Base-by-base conservation (phyloP, 495 filamentous ascomycete species). In the Podospora sp. region DNA sequence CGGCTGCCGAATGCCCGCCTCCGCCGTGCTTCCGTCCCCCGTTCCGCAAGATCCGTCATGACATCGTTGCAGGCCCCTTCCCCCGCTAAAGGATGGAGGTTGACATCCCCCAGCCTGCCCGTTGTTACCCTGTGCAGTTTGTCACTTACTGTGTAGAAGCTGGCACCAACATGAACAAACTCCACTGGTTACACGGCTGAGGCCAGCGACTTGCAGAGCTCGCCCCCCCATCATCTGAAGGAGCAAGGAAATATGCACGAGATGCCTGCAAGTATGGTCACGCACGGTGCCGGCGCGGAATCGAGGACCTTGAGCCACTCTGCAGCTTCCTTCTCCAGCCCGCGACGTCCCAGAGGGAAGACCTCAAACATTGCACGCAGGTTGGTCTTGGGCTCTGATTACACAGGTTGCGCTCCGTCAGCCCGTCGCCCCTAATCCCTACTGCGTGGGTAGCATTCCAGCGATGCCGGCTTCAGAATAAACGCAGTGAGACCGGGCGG, bases 91-190 rank as follows among this genome's bases (percentile, higher is more conserved):
- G 57, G 57, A 25, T 21, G 25, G 24, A 62, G 18, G 26, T 24
- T 21, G 7, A 50, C n/a, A 25, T n/a, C 59, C 27, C n/a, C 35
- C 20, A 22, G 26, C 59, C 16, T 33, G 8, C 57, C 59, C 56
- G 22, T 59, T 55, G 52, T 59, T 59, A 20, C 27, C 59, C n/a
- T 61, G 26, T 49, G 59, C 59, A 61, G 59, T 33, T 49, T 61
- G 59, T 61, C 35, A 49, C 35, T 6, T 33, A n/a, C n/a, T n/a
- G n/a, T n/a, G n/a, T n/a, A 60, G 35, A 24, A 33, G 60, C 18
- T 35, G 40, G n/a, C 36, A 62, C 36, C 20, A 21, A 60, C 57
- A 36, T 60, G 57, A 21, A 29, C 57, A 20, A 33, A 40, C 57
- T 29, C 60, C n/a, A 24, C 14, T 50, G 9, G 35, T 49, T 62